Conservation (phyloP, 192 early-diverging fungal species). For the Chytriomyces confervae region DNA sequence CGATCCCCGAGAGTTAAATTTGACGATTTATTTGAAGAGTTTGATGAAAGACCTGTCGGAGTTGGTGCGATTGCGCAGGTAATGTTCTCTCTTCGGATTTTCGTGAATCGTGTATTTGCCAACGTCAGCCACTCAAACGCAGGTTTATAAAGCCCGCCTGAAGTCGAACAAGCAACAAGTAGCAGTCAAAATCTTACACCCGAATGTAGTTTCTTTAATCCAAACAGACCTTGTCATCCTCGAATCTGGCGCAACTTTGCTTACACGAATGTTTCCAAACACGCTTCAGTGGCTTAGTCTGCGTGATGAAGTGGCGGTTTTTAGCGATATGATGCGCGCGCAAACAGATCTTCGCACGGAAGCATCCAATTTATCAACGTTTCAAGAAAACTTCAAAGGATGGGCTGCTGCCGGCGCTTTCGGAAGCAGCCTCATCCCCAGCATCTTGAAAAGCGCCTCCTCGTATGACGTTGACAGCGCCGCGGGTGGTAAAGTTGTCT, state of each 20-base stretch:
- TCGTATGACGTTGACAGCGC: background rate
- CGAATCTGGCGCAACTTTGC: constrained; percentile 64
- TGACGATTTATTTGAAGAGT: constrained; percentile 78
- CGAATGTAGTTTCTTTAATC: constrained; percentile 72
- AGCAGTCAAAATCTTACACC: constrained; percentile 94
- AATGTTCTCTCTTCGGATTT: constrained; percentile 21
- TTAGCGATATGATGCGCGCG: constrained; percentile 89
- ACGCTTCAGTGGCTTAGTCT: constrained; percentile 81
- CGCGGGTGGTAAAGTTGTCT: constrained; percentile 46
- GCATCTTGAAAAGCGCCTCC: background rate
- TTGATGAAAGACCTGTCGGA: constrained; percentile 80
- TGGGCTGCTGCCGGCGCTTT: constrained; percentile 7
- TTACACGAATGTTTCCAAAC: constrained; percentile 72
- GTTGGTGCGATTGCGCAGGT: constrained; percentile 97
- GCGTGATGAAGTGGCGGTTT: constrained; percentile 86
- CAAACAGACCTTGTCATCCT: constrained; percentile 84
- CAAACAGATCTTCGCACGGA: constrained; percentile 88
- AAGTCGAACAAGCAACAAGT: constrained; percentile 7
- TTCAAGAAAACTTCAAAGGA: constrained; percentile 47
- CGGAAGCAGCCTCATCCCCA: background rate
- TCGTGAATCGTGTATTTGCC: background rate
- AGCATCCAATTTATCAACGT: constrained; percentile 70
- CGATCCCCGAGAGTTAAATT: constrained; percentile 48
- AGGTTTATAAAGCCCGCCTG: constrained; percentile 63
- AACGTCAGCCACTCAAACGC: constrained; percentile 4